These are phyloP conservation scores for Chamaecyparis obtusa DNA, from an alignment of 75 land plant genomes.

Conservation along the genomic window DNA sequence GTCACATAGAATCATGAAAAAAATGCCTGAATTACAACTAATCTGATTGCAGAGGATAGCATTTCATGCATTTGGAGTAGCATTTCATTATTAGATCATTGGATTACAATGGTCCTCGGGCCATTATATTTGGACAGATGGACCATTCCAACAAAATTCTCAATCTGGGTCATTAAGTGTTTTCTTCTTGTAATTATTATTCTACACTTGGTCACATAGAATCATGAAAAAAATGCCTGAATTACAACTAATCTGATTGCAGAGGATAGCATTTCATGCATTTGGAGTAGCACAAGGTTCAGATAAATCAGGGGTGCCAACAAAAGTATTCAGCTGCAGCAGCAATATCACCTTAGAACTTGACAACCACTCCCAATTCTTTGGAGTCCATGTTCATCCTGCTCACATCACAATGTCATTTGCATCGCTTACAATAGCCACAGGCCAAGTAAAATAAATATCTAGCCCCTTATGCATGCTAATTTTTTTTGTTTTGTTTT, in stretches of 20 bases:
- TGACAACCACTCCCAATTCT: slow-evolving; percentile 60
- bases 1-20: background rate
- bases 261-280: slow-evolving; percentile 28
- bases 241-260: background rate
- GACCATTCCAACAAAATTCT: no score
- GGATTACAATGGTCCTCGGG: no score
- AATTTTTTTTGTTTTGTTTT: background rate
- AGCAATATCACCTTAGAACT: slow-evolving; percentile 31
- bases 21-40: background rate
- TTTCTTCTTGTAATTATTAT: no score
- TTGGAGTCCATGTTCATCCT: slow-evolving; percentile 43
- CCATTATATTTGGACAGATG: no score
- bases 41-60: slow-evolving; percentile 27
- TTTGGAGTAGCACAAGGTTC: slow-evolving; percentile 53
- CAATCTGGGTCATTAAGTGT: no score
- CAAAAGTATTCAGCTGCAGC: slow-evolving; percentile 53
- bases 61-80: slow-evolving; percentile 35
- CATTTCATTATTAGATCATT: no score
- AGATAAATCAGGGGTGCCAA: slow-evolving; percentile 46
- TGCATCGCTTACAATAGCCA: slow-evolving; percentile 37
- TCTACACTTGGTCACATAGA: background rate
- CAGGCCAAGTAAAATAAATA: slow-evolving; percentile 31
- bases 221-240: background rate
- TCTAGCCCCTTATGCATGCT: background rate
- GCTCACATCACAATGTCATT: slow-evolving; percentile 33